phyloP scores from a whole-genome alignment of 2,329 filamentous ascomycete species.

The Beauveria asiatica region DNA sequence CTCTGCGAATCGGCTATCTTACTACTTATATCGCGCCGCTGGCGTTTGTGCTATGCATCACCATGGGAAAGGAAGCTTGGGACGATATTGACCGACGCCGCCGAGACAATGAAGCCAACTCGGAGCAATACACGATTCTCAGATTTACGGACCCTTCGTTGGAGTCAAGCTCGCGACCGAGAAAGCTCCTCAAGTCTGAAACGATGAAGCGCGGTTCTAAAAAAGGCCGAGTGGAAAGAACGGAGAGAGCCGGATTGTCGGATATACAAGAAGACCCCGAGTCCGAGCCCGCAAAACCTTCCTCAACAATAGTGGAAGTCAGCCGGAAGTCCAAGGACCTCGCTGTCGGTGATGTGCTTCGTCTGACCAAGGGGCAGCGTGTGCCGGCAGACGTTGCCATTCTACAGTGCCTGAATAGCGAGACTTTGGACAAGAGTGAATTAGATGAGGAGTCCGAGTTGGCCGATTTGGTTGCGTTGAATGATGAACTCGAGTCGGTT shows the following conservation, averaged over 20 bases:
- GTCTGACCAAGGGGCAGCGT: conserved; percentile 82
- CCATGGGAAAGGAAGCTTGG: conserved; percentile 88
- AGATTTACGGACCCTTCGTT: conserved; percentile 53
- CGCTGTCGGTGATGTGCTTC: conserved; percentile 91
- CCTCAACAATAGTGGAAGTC: conserved; percentile 53
- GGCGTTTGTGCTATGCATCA: conserved; percentile 85
- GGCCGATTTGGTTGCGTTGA: conserved; percentile 34
- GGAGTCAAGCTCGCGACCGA: conserved; percentile 30
- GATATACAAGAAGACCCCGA: conserved; percentile 66
- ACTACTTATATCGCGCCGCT: conserved; percentile 90
- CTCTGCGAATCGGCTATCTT: conserved; percentile 85
- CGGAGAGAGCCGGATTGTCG: conserved; percentile 36
- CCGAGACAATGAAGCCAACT: conserved; percentile 88
- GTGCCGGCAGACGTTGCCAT: conserved; percentile 93
- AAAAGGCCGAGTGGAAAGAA: conserved; percentile 22
- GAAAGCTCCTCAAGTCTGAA: conserved; percentile 36
- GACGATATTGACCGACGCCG: conserved; percentile 83
- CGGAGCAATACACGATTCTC: conserved; percentile 76
- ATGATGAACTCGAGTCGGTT: conserved; percentile 24
- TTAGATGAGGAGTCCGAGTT: conserved; percentile 23
- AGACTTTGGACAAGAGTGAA: conserved; percentile 32
- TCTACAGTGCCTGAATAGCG: conserved; percentile 66
- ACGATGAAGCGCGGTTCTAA: conserved; percentile 22
- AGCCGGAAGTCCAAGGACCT: conserved; percentile 78
- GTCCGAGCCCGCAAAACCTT: conserved; percentile 37